Evolutionary conservation across 192 early-diverging fungal genomes (phyloP).

Genomic region (Entophlyctis luteolus): DNA sequence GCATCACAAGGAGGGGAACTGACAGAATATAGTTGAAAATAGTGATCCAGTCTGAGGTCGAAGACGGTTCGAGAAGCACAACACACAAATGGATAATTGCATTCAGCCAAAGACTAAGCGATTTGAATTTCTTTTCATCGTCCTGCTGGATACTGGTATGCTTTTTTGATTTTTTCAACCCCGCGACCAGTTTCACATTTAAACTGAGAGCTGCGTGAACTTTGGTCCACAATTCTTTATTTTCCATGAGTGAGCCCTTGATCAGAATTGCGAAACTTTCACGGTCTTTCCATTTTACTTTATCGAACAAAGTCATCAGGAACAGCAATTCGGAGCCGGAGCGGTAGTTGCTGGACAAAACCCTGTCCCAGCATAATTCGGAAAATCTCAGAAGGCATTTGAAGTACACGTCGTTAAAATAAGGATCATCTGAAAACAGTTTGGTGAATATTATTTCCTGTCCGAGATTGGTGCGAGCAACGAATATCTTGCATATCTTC

Average conservation of each 20-base stretch:
- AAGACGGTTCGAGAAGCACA: not conserved
- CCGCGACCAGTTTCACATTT: not conserved
- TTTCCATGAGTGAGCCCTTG: not conserved
- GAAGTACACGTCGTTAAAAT: no score
- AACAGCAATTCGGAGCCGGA: not conserved
- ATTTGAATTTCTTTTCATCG: not conserved
- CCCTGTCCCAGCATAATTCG: no score
- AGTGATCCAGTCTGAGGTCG: not conserved
- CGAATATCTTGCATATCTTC: no score
- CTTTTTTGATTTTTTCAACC: not conserved
- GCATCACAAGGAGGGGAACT: not conserved
- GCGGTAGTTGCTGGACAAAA: no score
- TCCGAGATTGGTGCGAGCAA: no score
- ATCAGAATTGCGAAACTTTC: not conserved
- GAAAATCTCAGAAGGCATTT: no score
- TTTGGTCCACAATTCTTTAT: not conserved
- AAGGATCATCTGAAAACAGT: no score
- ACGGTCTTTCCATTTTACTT: no score
- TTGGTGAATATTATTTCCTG: no score
- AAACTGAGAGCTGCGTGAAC: not conserved
- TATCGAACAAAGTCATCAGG: not conserved
- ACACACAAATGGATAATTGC: not conserved
- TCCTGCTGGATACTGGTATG: not conserved
- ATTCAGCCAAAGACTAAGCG: not conserved
- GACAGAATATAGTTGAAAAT: slow-evolving; percentile 3